Percentiles rank a stretch among this genome's conserved stretches.
Evolutionary conservation across 2,329 filamentous ascomycete genomes (phyloP).

Genomic region (Chaetomium sp.): DNA sequence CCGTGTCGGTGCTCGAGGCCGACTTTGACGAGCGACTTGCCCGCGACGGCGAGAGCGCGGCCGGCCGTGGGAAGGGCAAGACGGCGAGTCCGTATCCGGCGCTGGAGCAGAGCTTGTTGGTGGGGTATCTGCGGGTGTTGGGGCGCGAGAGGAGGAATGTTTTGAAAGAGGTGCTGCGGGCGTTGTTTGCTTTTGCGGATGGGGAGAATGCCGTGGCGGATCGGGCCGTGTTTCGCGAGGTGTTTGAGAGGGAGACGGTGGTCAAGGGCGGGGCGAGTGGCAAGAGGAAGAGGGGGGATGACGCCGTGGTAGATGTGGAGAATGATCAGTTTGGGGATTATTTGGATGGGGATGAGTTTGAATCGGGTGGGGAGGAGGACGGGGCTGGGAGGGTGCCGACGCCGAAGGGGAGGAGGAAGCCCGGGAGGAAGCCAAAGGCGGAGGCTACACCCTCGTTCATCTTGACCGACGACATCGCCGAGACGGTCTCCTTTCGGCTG

Average conservation of each 20-base stretch:
- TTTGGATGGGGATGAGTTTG: conserved; percentile 60
- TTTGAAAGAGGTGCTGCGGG: conserved; percentile 61
- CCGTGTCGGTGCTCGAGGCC: conserved; percentile 74
- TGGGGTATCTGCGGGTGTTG: conserved; percentile 57
- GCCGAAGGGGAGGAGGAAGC: conserved; percentile 36
- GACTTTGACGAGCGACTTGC: conserved; percentile 65
- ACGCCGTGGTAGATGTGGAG: conserved; percentile 55
- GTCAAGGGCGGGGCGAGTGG: conserved; percentile 49
- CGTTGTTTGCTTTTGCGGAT: conserved; percentile 63
- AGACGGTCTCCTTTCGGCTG: conserved; percentile 63
- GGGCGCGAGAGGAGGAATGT: conserved; percentile 45
- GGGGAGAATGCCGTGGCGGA: conserved; percentile 54
- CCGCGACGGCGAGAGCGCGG: conserved; percentile 43
- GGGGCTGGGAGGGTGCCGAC: conserved; percentile 46
- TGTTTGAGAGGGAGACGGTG: conserved; percentile 68
- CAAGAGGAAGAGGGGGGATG: conserved; percentile 46
- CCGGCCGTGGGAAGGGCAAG: conserved; percentile 23
- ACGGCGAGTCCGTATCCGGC: conserved; percentile 38
- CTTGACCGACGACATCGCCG: conserved; percentile 46
- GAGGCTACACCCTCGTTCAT: conserved; percentile 37
- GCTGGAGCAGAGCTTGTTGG: conserved; percentile 60
- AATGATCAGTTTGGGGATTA: conserved; percentile 64
- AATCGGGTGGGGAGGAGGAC: conserved; percentile 43
- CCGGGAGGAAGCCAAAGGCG: conserved; percentile 40
- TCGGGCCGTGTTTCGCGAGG: conserved; percentile 60